Conservation (phyloP, 768 basidiomycete species). For the Russula brevipes region DNA sequence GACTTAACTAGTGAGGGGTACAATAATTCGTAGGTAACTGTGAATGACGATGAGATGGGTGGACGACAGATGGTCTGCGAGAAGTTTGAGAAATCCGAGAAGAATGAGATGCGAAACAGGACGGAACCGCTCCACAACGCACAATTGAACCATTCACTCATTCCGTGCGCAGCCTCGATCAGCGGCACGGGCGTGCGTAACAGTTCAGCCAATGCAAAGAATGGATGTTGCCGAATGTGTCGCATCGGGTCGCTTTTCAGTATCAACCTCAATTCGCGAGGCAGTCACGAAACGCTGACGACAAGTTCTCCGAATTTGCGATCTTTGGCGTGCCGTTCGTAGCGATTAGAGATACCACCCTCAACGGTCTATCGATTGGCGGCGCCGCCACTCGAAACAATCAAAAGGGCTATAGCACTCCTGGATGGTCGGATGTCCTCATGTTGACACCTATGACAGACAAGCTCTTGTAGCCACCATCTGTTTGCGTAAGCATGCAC, state of each 20-base stretch:
- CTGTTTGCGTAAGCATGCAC: no score
- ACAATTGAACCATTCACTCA: slow-evolving; percentile 23
- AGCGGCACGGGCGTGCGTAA: slow-evolving; percentile 79
- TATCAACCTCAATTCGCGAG: slow-evolving; percentile 40
- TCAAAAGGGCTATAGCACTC: no score
- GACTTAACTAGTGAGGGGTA: slow-evolving; percentile 12
- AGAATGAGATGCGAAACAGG: neutral
- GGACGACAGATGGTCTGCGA: slow-evolving; percentile 9
- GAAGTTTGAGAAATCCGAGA: neutral
- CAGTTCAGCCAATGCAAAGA: slow-evolving; percentile 85
- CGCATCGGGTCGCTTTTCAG: slow-evolving; percentile 88
- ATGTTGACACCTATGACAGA: no score
- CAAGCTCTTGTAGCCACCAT: no score
- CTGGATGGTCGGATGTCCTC: no score
- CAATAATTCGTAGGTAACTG: slow-evolving; percentile 11
- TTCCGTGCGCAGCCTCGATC: slow-evolving; percentile 78
- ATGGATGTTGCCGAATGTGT: slow-evolving; percentile 81
- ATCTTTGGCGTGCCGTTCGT: no score
- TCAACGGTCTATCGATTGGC: no score
- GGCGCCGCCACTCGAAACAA: no score
- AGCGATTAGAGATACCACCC: no score
- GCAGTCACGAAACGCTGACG: no score
- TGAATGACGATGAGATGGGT: slow-evolving; percentile 7
- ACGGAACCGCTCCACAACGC: neutral
- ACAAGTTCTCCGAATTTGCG: no score